phyloP scores from a whole-genome alignment of 2,329 filamentous ascomycete species.

The Helminthosporium solani region DNA sequence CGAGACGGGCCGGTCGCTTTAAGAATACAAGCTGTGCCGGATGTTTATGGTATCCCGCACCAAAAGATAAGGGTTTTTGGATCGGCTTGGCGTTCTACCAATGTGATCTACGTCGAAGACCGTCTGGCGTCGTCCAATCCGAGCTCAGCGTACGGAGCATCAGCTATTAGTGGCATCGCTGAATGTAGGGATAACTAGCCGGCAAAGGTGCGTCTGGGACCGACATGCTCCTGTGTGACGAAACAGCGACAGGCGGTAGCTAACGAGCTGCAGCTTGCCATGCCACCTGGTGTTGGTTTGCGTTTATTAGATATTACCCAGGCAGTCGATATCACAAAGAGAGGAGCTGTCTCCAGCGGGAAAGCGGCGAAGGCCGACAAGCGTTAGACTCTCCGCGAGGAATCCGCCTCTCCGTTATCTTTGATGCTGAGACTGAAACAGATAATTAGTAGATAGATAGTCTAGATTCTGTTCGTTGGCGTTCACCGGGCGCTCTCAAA shows the following conservation, averaged over 20 bases:
- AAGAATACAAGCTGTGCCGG: conserved; percentile 9
- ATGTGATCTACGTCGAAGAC: conserved; percentile 17
- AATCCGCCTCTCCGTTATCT: not conserved
- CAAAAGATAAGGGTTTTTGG: conserved; percentile 37
- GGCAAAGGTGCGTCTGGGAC: not conserved
- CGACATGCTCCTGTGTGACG: not conserved
- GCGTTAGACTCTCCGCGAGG: not conserved
- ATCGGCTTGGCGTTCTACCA: conserved; percentile 13
- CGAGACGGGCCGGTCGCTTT: conserved; percentile 13
- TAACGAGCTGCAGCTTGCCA: not conserved
- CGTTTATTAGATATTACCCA: not conserved
- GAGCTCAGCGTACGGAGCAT: not conserved
- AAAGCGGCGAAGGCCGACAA: not conserved
- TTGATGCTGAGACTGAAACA: not conserved
- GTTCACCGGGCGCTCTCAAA: not conserved
- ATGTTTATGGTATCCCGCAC: conserved; percentile 31
- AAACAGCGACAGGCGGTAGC: not conserved
- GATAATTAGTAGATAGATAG: too few relatives aligned
- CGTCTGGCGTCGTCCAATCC: conserved; percentile 24
- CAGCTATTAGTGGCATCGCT: not conserved
- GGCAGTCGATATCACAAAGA: not conserved
- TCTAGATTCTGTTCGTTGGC: too few relatives aligned
- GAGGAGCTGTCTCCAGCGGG: not conserved
- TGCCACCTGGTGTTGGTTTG: not conserved
- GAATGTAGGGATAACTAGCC: not conserved